Base-by-base conservation (phyloP, 805 yeast genomes). In the Clavispora carvajalis region DNA sequence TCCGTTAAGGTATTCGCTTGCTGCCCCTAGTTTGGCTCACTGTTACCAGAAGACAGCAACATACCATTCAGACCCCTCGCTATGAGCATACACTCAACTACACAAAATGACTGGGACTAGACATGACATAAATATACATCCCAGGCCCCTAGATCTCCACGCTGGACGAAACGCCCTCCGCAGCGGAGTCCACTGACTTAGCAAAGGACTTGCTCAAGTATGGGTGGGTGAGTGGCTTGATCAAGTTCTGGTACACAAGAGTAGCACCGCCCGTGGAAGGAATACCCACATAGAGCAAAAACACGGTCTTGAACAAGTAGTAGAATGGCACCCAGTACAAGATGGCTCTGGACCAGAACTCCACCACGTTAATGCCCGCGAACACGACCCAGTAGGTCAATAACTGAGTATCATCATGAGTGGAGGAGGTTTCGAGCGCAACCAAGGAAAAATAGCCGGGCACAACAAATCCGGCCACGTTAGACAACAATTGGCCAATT, bases 321-420 rank as follows among this genome's bases (percentile, higher is more conserved):
- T 93, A 93, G 62, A 93, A 89, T 57, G 99, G 99, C 52, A 93
- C 68, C 95, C 96, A 87, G 76, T 89, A 89, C 44, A 91, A 74
- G 55, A 93, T 83, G 26, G 96, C 84, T 57, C 80, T 79, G 40
- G 96, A 82, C 98, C 97, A 93, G 76, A 88, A 93, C 71, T 93
- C 99, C 56, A 88, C 61, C 39, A 93, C 90, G 63, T 82, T 87
- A 70, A 93, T 78, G 54, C 82, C 80, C 12, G 96, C 95, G 60
- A 86, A 93, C n/a, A 93, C 95, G 43, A 93, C 96, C 99, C 99
- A 93, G 74, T 93, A 93, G 11, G 97, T 86, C 58, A 93, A 77
- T 60, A 86, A 78, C 62, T 84, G 82, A 35, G 93, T 80, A 65
- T 93, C 99, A 62, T 91, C 97, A 33, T 69, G 65, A 31, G 80